Evolutionary conservation across 2,329 filamentous ascomycete genomes (phyloP).

Genomic region (Alternaria arbusti): DNA sequence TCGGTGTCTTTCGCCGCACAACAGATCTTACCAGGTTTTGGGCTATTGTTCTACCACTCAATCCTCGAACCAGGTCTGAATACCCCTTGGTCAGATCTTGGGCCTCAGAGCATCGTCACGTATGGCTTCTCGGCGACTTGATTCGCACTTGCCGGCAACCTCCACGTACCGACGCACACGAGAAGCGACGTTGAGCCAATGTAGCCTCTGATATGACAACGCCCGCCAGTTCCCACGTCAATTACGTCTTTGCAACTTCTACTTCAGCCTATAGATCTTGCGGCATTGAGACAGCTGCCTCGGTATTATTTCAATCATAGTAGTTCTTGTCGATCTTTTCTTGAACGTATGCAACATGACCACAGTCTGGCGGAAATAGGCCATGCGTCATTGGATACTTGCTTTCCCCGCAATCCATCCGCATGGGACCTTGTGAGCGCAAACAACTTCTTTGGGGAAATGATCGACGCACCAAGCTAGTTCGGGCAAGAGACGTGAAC

Average conservation of each 20-base stretch:
- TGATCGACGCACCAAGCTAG: background rate
- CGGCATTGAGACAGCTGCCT: background rate
- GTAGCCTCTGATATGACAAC: background rate
- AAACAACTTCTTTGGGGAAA: background rate
- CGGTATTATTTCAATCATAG: background rate
- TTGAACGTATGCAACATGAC: background rate
- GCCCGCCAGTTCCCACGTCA: background rate
- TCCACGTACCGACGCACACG: background rate
- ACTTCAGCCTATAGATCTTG: background rate
- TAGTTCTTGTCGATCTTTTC: background rate
- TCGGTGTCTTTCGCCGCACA: background rate
- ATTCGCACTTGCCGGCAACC: background rate
- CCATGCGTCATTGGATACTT: background rate
- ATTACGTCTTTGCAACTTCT: background rate
- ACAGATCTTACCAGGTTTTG: background rate
- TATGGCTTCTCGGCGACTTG: background rate
- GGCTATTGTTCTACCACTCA: background rate
- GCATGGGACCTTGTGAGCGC: background rate
- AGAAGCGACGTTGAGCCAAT: background rate
- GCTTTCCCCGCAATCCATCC: background rate
- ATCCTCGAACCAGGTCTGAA: background rate
- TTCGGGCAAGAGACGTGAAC: constrained; percentile 6
- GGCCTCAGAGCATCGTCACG: background rate
- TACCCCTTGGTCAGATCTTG: background rate
- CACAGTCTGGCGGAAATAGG: background rate